Evolutionary conservation across 768 basidiomycete species (phyloP).

Genomic region (Xerocomus potaroensis): DNA sequence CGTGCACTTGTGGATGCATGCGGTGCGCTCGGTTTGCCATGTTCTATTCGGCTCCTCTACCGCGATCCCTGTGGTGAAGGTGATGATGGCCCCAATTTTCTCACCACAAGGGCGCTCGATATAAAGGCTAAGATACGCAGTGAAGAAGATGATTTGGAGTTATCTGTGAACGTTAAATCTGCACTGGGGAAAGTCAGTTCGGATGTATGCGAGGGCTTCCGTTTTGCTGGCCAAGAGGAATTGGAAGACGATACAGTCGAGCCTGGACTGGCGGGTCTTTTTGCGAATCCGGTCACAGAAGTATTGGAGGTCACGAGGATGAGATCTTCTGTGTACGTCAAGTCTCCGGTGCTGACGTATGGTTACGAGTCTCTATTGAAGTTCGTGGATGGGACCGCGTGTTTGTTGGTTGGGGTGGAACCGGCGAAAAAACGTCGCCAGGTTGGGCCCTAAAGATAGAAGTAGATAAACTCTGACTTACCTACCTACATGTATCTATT

Average conservation of each 20-base stretch:
- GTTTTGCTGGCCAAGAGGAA: background rate
- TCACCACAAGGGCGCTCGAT: too few relatives aligned
- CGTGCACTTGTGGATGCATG: slow-evolving; percentile 5
- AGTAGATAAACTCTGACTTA: too few relatives aligned
- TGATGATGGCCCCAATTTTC: too few relatives aligned
- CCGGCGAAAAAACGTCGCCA: background rate
- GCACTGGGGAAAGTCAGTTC: too few relatives aligned
- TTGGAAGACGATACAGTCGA: too few relatives aligned
- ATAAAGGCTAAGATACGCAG: too few relatives aligned
- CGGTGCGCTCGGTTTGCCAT: slow-evolving; percentile 3
- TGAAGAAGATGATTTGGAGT: too few relatives aligned
- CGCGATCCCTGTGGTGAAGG: too few relatives aligned
- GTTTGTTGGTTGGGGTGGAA: slow-evolving; percentile 9
- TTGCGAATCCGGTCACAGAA: slow-evolving; percentile 1
- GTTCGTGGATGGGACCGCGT: slow-evolving; percentile 8
- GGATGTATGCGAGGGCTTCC: slow-evolving; percentile 5
- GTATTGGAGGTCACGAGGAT: slow-evolving; percentile 10
- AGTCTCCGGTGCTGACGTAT: background rate
- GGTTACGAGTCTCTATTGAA: slow-evolving; percentile 7
- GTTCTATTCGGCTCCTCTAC: slow-evolving; percentile 5
- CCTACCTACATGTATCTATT: too few relatives aligned
- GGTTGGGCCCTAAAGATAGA: background rate
- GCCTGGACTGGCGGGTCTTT: too few relatives aligned
- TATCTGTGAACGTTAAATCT: too few relatives aligned
- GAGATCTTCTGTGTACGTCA: slow-evolving; percentile 2